Evolutionary conservation across 2,329 filamentous ascomycete species (phyloP).

Genomic region (Fusarium nisikadoi): DNA sequence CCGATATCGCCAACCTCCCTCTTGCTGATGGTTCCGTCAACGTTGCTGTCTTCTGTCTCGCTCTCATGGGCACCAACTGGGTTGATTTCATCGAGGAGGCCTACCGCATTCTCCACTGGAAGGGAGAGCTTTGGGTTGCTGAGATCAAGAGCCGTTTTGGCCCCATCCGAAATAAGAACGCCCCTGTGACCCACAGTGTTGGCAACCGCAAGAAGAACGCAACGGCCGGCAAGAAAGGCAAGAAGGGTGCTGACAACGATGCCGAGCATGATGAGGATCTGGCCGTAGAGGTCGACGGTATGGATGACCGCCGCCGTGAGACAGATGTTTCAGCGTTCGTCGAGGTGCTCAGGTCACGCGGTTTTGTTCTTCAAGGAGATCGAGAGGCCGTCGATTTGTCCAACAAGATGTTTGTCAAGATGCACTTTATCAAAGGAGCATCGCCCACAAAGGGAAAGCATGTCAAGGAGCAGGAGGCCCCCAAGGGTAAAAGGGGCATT

Average conservation of each 20-base stretch:
- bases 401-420: constrained; percentile 99
- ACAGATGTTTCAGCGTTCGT: constrained; percentile 91
- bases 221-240: constrained; percentile 58
- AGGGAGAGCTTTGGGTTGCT: constrained; percentile 95
- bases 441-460: constrained; percentile 81
- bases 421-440: constrained; percentile 91
- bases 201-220: constrained; percentile 70
- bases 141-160: constrained; percentile 94
- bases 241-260: constrained; percentile 58
- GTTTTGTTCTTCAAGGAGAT: constrained; percentile 82
- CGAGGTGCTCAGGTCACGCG: constrained; percentile 80
- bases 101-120: constrained; percentile 89
- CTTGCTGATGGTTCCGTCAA: constrained; percentile 80
- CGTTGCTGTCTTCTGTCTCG: constrained; percentile 93
- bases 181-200: constrained; percentile 73
- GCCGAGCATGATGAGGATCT: constrained; percentile 66
- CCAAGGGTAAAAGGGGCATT: constrained; percentile 64
- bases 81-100: constrained; percentile 96
- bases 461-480: constrained; percentile 67
- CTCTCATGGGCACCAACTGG: constrained; percentile 99
- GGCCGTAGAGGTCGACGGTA: constrained; percentile 77
- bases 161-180: constrained; percentile 52
- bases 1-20: constrained; percentile 88
- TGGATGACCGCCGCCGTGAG: constrained; percentile 71
- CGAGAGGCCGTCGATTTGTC: constrained; percentile 77